Conservation (phyloP, 257 asterid species). For the Catharanthus roseus region DNA sequence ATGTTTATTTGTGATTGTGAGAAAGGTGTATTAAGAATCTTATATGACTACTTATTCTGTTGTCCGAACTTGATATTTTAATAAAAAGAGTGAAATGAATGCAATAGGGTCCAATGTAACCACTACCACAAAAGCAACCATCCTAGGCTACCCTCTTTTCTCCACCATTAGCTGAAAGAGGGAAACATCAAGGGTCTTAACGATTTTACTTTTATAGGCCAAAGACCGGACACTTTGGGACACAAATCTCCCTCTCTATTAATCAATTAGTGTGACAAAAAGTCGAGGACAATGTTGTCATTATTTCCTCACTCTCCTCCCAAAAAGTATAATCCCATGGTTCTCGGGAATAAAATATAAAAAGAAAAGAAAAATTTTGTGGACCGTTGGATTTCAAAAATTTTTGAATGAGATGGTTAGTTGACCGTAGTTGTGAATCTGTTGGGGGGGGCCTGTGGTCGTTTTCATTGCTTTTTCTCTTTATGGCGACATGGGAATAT, state of each 20-base stretch:
- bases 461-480: constrained; percentile 14
- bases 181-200: not conserved
- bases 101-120: not conserved
- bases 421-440: constrained; percentile 6
- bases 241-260: not conserved
- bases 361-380: not conserved
- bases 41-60: too few species aligned
- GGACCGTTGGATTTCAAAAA: constrained; percentile 6
- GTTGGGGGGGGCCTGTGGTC: constrained; percentile 11
- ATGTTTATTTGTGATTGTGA: too few species aligned
- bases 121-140: not conserved
- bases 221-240: constrained; percentile 9
- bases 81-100: not conserved
- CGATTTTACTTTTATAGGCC: constrained; percentile 14
- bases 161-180: not conserved
- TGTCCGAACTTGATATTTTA: too few species aligned
- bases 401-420: constrained; percentile 4
- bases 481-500: constrained; percentile 16
- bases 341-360: not conserved
- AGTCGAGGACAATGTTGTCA: constrained; percentile 8
- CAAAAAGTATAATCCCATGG: not conserved
- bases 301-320: constrained; percentile 10
- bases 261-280: not conserved
- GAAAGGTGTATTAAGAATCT: too few species aligned
- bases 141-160: not conserved